A percentile compares a stretch with the other conserved stretches of the same genome.
Evolutionary conservation across 2,329 filamentous ascomycete species (phyloP).

Genomic region (Thermothelomyces thermophilus): DNA sequence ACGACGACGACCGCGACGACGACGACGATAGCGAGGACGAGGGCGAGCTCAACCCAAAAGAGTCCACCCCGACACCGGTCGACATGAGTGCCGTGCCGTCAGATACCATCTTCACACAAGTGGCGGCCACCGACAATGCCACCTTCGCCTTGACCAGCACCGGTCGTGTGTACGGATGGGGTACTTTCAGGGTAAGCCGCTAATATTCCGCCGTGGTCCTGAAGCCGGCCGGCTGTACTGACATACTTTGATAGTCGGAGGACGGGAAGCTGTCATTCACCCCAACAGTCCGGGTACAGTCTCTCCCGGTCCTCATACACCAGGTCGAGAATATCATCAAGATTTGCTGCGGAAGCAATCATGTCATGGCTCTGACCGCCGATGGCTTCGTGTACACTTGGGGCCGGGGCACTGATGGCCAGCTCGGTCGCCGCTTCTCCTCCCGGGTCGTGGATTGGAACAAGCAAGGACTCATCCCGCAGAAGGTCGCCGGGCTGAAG

Average conservation of each 20-base stretch:
- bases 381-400: constrained; percentile 16
- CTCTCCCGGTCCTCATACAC: constrained; percentile 47
- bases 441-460: constrained; percentile 5
- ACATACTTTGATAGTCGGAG: constrained; percentile 15
- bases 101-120: constrained; percentile 41
- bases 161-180: constrained; percentile 75
- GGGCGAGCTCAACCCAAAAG: constrained; percentile 51
- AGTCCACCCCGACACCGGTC: constrained; percentile 53
- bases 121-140: constrained; percentile 66
- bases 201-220: not conserved
- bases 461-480: constrained; percentile 9
- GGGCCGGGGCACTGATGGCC: constrained; percentile 12
- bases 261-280: constrained; percentile 40
- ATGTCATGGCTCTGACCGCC: constrained; percentile 15
- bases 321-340: constrained; percentile 33
- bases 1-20: constrained; percentile 39
- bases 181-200: constrained; percentile 57
- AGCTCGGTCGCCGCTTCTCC: constrained; percentile 17
- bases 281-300: constrained; percentile 34
- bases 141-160: constrained; percentile 69
- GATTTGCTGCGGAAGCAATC: constrained; percentile 16
- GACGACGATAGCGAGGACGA: constrained; percentile 27
- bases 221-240: constrained; percentile 24
- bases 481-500: constrained; percentile 7
- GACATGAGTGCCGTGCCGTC: constrained; percentile 34